Evolutionary conservation across 768 basidiomycete species (phyloP).

Genomic region (Asterophora parasitica): DNA sequence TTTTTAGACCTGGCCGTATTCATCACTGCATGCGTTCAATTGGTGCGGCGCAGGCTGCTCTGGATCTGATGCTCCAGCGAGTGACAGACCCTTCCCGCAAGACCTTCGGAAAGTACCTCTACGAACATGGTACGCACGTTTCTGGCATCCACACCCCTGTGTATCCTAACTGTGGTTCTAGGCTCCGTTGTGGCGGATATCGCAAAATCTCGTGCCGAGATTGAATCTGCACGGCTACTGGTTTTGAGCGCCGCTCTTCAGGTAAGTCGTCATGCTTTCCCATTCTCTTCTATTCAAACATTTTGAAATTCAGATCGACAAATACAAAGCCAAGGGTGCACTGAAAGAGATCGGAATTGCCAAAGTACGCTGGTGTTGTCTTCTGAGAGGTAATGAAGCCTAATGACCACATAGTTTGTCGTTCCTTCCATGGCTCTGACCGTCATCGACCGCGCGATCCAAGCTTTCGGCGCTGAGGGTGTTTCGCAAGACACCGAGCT

Average conservation of each 20-base stretch:
- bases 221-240: conserved; percentile 81
- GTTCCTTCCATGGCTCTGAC: conserved; percentile 87
- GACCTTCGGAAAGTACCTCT: conserved; percentile 90
- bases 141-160: background rate
- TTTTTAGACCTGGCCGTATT: conserved; percentile 80
- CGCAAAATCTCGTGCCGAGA: conserved; percentile 88
- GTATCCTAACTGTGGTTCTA: conserved; percentile 21
- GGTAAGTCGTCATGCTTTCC: conserved; percentile 28
- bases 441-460: conserved; percentile 94
- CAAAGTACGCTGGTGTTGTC: conserved; percentile 51
- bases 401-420: conserved; percentile 60
- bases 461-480: conserved; percentile 95
- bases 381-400: background rate
- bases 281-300: background rate
- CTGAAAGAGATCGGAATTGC: conserved; percentile 97
- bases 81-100: conserved; percentile 90
- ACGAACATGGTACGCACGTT: conserved; percentile 71
- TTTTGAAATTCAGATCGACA: conserved; percentile 65
- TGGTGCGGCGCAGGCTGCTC: conserved; percentile 77
- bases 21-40: conserved; percentile 99
- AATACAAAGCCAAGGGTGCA: conserved; percentile 86
- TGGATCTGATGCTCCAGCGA: conserved; percentile 85
- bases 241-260: conserved; percentile 91
- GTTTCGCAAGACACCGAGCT: conserved; percentile 86
- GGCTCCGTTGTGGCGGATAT: conserved; percentile 89